Percentiles rank a stretch among this genome's conserved stretches.
phyloP scores from a whole-genome alignment of 139 green algal genomes.

The Chlorella sp. region DNA sequence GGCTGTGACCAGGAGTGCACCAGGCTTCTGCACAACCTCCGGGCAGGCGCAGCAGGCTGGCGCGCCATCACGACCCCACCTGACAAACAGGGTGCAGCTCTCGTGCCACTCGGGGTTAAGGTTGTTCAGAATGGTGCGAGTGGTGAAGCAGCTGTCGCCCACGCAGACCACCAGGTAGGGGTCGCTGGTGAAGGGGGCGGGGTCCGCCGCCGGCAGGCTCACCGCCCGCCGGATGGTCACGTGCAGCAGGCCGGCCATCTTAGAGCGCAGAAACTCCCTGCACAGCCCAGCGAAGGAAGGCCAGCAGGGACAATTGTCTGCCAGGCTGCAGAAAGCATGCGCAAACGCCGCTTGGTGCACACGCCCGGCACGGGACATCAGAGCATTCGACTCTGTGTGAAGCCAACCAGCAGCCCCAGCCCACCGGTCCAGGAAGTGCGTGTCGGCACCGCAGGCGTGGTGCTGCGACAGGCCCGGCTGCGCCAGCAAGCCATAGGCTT shows the following conservation, averaged over 20 bases:
- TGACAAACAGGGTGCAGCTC: slow-evolving; percentile 8
- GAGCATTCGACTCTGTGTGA: too few relatives aligned
- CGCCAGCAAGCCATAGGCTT: slow-evolving; percentile 41
- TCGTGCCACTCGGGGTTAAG: slow-evolving; percentile 33
- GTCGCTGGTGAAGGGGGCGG: neutral
- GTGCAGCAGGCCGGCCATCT: slow-evolving; percentile 34
- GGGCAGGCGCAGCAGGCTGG: too few relatives aligned
- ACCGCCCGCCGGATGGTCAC: slow-evolving; percentile 13
- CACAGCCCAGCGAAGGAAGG: too few relatives aligned
- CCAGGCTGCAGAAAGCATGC: too few relatives aligned
- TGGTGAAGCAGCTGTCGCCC: neutral
- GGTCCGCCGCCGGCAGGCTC: slow-evolving; percentile 10
- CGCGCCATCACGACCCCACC: neutral
- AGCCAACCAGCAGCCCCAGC: neutral
- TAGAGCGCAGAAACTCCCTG: slow-evolving; percentile 25
- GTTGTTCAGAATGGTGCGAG: slow-evolving; percentile 6
- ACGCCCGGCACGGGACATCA: too few relatives aligned
- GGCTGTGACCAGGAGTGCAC: too few relatives aligned
- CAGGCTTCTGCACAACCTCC: neutral
- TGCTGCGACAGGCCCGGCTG: neutral
- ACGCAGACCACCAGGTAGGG: slow-evolving; percentile 19
- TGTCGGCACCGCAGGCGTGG: neutral
- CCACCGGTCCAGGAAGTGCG: slow-evolving; percentile 12
- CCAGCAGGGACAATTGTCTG: too few relatives aligned
- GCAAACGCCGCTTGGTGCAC: too few relatives aligned